Conservation (phyloP, 2,329 filamentous ascomycete species). For the Fusarium multiceps region DNA sequence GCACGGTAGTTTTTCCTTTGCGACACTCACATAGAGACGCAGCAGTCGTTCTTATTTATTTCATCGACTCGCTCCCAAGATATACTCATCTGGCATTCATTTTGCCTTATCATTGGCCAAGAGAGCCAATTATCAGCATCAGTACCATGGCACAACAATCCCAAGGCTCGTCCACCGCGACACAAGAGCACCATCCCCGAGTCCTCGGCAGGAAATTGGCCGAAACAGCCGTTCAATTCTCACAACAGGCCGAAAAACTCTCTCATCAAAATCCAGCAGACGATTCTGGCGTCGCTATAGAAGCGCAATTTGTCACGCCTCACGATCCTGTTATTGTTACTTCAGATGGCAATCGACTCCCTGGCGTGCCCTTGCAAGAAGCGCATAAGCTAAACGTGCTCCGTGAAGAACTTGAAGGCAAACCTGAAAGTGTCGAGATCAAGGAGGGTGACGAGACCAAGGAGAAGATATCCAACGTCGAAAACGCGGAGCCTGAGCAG, state of each 20-base stretch:
- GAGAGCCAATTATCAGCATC: background rate
- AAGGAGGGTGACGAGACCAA: conserved; percentile 43
- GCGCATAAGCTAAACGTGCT: conserved; percentile 76
- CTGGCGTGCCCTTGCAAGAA: conserved; percentile 75
- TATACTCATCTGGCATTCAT: background rate
- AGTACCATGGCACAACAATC: conserved; percentile 31
- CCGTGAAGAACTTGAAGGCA: conserved; percentile 59
- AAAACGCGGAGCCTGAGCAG: conserved; percentile 45
- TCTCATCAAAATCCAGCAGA: conserved; percentile 54
- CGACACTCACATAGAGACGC: background rate
- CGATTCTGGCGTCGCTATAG: conserved; percentile 61
- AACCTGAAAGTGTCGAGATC: conserved; percentile 44
- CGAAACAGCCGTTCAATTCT: conserved; percentile 65
- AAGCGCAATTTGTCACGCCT: conserved; percentile 74
- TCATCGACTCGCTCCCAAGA: background rate
- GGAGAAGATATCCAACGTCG: conserved; percentile 47
- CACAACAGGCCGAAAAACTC: conserved; percentile 70
- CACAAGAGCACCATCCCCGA: conserved; percentile 19
- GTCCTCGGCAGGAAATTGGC: conserved; percentile 45
- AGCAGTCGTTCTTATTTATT: background rate
- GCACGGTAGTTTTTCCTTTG: conserved; percentile 13
- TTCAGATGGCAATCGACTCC: conserved; percentile 72
- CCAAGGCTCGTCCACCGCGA: conserved; percentile 16
- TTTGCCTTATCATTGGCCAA: background rate
- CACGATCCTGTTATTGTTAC: conserved; percentile 79